A percentile compares a stretch with the other conserved stretches of the same genome.
These are phyloP conservation scores for Isoetes engelmannii DNA, from an alignment of 83 land plant genomes.

Conservation along the genomic window DNA sequence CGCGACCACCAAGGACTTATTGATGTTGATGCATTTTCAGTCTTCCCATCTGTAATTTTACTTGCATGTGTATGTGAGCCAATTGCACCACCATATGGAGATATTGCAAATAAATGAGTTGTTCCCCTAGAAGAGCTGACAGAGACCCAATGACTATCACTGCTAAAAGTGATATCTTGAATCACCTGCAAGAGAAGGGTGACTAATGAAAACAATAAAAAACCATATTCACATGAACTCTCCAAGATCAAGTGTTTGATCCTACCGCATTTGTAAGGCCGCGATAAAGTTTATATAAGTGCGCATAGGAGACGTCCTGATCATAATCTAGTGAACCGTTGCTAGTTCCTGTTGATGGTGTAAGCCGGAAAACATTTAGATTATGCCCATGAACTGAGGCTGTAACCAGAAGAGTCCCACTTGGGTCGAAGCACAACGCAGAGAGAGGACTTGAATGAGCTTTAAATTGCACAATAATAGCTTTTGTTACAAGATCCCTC, in stretches of 20 bases:
- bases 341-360: background rate
- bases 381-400: conserved; percentile 14
- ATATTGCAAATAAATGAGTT: too few relatives aligned
- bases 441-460: conserved; percentile 13
- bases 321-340: too few relatives aligned
- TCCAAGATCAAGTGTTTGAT: background rate
- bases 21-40: too few relatives aligned
- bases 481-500: conserved; percentile 3
- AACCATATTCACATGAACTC: too few relatives aligned
- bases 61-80: too few relatives aligned
- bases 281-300: conserved; percentile 2
- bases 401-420: conserved; percentile 16
- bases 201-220: too few relatives aligned
- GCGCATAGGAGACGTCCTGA: background rate
- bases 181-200: too few relatives aligned
- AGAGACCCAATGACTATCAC: too few relatives aligned
- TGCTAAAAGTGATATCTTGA: too few relatives aligned
- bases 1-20: conserved; percentile 3
- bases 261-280: conserved; percentile 14
- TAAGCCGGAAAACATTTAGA: conserved; percentile 1
- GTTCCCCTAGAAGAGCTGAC: too few relatives aligned
- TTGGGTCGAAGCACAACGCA: conserved; percentile 13
- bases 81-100: too few relatives aligned
- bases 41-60: too few relatives aligned
- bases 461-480: conserved; percentile 4